Percentiles rank a stretch among this genome's conserved stretches.
Conservation (phyloP, 495 filamentous ascomycete species). For the Talaromyces trachyspermus region DNA sequence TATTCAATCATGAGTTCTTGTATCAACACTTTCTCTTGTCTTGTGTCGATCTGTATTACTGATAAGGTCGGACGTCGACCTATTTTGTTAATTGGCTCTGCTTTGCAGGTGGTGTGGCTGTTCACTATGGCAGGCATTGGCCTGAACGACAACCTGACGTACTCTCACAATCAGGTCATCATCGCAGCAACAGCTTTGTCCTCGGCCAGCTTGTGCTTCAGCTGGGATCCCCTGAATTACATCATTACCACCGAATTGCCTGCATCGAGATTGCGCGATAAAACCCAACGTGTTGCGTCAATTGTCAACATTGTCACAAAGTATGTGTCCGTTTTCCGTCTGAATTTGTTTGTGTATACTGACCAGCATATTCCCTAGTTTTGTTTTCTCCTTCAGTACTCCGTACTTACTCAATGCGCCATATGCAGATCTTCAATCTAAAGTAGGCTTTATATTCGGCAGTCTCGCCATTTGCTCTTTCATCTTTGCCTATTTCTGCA, state of each 20-base stretch:
- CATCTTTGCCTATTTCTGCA: constrained; percentile 23
- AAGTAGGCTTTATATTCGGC: constrained; percentile 34
- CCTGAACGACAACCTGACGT: not conserved
- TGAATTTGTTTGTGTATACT: no score
- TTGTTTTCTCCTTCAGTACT: constrained; percentile 26
- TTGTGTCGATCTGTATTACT: constrained; percentile 1
- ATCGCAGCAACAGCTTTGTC: constrained; percentile 9
- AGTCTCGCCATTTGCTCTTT: constrained; percentile 9
- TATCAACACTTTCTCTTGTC: constrained; percentile 7
- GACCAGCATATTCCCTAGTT: no score
- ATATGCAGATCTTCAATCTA: constrained; percentile 25
- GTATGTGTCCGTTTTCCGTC: no score
- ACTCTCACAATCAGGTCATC: constrained; percentile 1
- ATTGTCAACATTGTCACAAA: constrained; percentile 21
- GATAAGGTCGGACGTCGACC: constrained; percentile 4
- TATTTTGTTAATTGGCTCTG: constrained; percentile 2
- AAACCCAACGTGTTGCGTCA: constrained; percentile 23
- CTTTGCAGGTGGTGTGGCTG: constrained; percentile 6
- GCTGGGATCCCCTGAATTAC: constrained; percentile 12
- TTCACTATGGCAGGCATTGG: constrained; percentile 13
- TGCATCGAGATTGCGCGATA: constrained; percentile 17
- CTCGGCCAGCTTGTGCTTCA: constrained; percentile 10
- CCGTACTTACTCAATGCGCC: constrained; percentile 22
- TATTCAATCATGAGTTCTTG: constrained; percentile 9
- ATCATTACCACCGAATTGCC: constrained; percentile 17